Evolutionary conservation across 2,329 filamentous ascomycete genomes (phyloP).

Genomic region (Fusarium sp.): DNA sequence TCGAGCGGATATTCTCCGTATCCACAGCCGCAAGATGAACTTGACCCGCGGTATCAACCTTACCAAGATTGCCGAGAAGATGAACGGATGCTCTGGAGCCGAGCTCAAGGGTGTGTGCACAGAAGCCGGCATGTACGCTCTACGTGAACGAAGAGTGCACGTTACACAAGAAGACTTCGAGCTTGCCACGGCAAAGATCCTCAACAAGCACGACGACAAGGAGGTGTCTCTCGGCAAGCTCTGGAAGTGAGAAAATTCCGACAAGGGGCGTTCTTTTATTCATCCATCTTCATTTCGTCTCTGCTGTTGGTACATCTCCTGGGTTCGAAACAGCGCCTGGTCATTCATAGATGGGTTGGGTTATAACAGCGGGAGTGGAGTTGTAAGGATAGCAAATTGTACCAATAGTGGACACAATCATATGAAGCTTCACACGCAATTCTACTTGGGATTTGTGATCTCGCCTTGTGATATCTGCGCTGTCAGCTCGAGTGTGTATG

Average conservation of each 20-base stretch:
- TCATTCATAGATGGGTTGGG: conserved; percentile 45
- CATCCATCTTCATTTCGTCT: conserved; percentile 38
- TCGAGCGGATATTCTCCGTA: conserved; percentile 95
- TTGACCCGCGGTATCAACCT: conserved; percentile 96
- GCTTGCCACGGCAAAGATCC: conserved; percentile 96
- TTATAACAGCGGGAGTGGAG: conserved; percentile 45
- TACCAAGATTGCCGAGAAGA: conserved; percentile 99
- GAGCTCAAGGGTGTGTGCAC: conserved; percentile 99
- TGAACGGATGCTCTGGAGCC: conserved; percentile 98
- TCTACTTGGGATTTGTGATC: background rate
- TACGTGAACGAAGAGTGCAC: conserved; percentile 94
- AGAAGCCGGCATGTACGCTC: conserved; percentile 97
- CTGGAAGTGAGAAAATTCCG: conserved; percentile 59
- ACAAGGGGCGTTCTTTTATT: conserved; percentile 33
- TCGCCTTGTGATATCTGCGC: background rate
- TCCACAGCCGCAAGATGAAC: conserved; percentile 99
- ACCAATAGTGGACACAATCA: conserved; percentile 44
- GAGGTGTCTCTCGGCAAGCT: conserved; percentile 90
- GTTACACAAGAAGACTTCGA: conserved; percentile 99
- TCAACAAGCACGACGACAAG: conserved; percentile 99
- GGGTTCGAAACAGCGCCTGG: conserved; percentile 34
- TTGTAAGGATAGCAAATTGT: conserved; percentile 52
- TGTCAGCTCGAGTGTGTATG: background rate
- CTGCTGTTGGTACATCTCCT: conserved; percentile 39
- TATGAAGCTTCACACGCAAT: conserved; percentile 19